A percentile compares a stretch with the other conserved stretches of the same genome.
These are phyloP conservation scores for Lactarius psammicola DNA, from an alignment of 768 basidiomycete genomes.

Conservation along the genomic window DNA sequence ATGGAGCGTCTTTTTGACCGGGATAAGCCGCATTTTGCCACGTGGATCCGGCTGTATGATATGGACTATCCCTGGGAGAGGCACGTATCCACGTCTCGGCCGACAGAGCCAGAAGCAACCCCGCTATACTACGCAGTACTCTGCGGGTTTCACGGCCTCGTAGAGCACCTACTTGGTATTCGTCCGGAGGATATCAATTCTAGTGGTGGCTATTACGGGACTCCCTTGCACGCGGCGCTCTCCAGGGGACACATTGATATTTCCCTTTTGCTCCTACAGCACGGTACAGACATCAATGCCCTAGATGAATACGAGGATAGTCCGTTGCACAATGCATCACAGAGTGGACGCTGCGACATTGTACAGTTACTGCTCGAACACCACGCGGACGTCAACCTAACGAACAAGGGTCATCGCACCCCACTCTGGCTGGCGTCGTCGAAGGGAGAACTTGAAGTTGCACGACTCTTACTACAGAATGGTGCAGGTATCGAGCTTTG, in stretches of 20 bases:
- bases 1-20: background rate
- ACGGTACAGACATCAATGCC: background rate
- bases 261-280: background rate
- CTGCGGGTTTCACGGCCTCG: background rate
- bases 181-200: background rate
- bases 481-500: too few relatives aligned
- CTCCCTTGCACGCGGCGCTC: background rate
- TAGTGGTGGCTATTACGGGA: background rate
- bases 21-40: background rate
- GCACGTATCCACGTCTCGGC: background rate
- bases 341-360: background rate
- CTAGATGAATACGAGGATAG: background rate
- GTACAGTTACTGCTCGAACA: background rate
- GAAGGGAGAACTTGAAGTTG: background rate
- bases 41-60: conserved; percentile 5
- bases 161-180: background rate
- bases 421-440: background rate
- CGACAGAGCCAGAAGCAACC: background rate
- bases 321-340: background rate
- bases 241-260: background rate
- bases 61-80: background rate
- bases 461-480: too few relatives aligned
- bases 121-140: background rate
- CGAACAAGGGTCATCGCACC: too few relatives aligned
- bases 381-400: background rate